Conservation (phyloP, 169 alveolate species). For the Plasmodium vinckei region DNA sequence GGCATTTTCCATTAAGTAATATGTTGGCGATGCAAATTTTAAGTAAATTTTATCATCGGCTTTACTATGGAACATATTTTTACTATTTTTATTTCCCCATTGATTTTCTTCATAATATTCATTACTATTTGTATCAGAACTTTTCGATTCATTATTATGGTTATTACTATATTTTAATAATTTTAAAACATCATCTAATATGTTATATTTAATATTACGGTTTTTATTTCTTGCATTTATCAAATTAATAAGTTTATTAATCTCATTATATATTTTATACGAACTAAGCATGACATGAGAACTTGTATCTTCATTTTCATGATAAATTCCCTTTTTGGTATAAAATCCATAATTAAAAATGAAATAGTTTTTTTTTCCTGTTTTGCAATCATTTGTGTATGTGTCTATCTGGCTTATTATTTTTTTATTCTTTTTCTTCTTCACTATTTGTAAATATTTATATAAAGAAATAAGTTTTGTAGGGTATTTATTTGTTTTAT, state of each 20-base stretch:
- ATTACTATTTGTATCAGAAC: not conserved
- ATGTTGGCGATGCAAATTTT: slow-evolving; percentile 5
- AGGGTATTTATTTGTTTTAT: not conserved
- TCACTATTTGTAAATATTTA: slow-evolving; percentile 12
- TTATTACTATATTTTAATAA: not conserved
- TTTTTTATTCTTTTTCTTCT: slow-evolving; percentile 7
- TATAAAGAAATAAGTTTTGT: slow-evolving; percentile 3
- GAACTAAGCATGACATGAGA: slow-evolving; percentile 61
- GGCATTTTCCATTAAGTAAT: not conserved
- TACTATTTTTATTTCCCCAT: not conserved
- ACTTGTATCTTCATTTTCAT: slow-evolving; percentile 53
- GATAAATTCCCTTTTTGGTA: slow-evolving; percentile 44
- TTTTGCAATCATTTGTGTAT: not conserved
- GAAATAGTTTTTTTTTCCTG: slow-evolving; percentile 10
- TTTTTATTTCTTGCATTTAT: slow-evolving; percentile 4
- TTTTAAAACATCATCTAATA: slow-evolving; percentile 23
- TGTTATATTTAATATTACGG: not conserved
- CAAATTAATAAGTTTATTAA: not conserved
- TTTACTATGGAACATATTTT: not conserved
- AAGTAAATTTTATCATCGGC: slow-evolving; percentile 10
- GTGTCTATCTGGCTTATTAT: too few species aligned
- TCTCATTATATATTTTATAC: slow-evolving; percentile 22
- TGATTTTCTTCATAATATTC: not conserved
- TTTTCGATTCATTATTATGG: not conserved
- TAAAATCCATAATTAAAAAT: slow-evolving; percentile 59